These are phyloP conservation scores for Monosporascus cannonballus DNA, from an alignment of 2,329 filamentous ascomycete genomes.

Conservation along the genomic window DNA sequence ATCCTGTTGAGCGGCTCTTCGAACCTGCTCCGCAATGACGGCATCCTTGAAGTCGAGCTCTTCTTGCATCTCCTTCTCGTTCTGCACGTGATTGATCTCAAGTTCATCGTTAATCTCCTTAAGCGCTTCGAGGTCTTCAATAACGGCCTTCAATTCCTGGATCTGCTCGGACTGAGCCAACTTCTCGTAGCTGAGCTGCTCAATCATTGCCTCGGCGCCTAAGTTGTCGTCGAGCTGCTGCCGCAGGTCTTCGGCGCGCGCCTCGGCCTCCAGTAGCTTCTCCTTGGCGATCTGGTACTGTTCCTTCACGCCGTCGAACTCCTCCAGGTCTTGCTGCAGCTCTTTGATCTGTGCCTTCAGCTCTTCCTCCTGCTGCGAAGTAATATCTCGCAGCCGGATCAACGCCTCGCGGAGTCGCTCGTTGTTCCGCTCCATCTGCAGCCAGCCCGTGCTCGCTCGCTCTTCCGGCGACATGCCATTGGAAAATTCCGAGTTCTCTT, in stretches of 20 bases:
- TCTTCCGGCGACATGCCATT: constrained; percentile 87
- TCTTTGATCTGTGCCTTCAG: constrained; percentile 68
- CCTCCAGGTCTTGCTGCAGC: constrained; percentile 67
- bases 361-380: constrained; percentile 77
- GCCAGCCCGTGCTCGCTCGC: constrained; percentile 76
- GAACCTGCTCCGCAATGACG: constrained; percentile 74
- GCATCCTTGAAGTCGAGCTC: constrained; percentile 86
- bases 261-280: constrained; percentile 66
- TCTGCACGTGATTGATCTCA: constrained; percentile 86
- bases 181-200: constrained; percentile 83
- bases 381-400: constrained; percentile 77
- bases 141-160: constrained; percentile 71
- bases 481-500: constrained; percentile 80
- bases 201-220: constrained; percentile 88
- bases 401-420: constrained; percentile 82
- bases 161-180: constrained; percentile 77
- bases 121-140: constrained; percentile 82
- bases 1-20: constrained; percentile 69
- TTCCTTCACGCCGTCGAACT: constrained; percentile 59
- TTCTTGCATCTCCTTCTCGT: constrained; percentile 89
- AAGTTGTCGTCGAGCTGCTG: constrained; percentile 87
- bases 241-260: constrained; percentile 75
- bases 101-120: constrained; percentile 94
- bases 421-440: constrained; percentile 87
- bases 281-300: constrained; percentile 66